Evolutionary conservation across 345 rosid species (phyloP), one percentile per base, ranked within the genome.

Genomic region (Eucalyptus tenuipes): DNA sequence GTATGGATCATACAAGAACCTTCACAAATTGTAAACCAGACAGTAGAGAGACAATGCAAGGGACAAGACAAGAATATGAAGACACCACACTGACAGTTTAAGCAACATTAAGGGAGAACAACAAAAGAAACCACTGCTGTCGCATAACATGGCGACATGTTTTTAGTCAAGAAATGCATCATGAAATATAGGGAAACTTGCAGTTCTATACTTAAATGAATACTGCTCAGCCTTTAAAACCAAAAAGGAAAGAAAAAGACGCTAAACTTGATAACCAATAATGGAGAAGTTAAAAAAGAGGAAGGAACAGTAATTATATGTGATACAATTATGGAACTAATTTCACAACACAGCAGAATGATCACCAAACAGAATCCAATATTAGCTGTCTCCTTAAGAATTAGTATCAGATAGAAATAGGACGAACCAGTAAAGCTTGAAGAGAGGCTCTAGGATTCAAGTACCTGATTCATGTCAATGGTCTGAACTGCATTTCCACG

Each of bases 401-500:
- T 37, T 71, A 71, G 82, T 37, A 71, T 18, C 45, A 37, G 13
- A 37, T 37, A 71, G 45, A 37, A 71, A 37, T 75, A 20, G 44
- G 44, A 68, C 24, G 80, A 2, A 33, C 44, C 13, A 37, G 27
- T 75, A 75, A 37, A 20, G 14, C 47, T 37, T 20, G 82, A 75
- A 75, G 82, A 42, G 80, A 27, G 44, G 48, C 88, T 3, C 45
- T 81, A 50, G 45, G 25, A 37, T 37, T 37, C 61, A 57, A 57
- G 85, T 88, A 96, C 99, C 97, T 97, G 99, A 93, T 97, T 97
- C 99, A 97, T 97, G 93, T 97, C 99, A 90, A 97, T 97, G 50
- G 99, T 97, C 92, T 97, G 99, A 89, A 97, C 88, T 86, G 99
- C 99, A 93, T 93, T 96, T 93, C 99, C 99, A 52, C 99, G 99